Evolutionary conservation across 2,329 filamentous ascomycete genomes (phyloP), one percentile per base, ranked within the genome.

Genomic region (Fusarium sp.): DNA sequence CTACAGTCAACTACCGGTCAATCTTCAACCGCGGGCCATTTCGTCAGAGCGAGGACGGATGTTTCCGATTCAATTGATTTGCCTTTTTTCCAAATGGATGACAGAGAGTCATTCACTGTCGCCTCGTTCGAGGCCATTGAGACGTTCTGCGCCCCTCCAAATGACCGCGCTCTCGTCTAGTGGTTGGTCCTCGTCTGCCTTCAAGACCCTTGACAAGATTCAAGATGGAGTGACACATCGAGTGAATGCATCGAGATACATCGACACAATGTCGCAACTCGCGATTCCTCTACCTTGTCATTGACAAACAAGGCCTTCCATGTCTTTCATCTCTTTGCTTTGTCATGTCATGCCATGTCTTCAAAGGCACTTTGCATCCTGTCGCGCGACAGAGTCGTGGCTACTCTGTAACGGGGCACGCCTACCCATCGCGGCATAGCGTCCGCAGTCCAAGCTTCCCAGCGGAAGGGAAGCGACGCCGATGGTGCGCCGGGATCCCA

Each of bases 401-500:
- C 62, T 54, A n/a, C n/a, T n/a, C n/a, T n/a, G n/a, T n/a, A 56
- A 76, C 66, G 74, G 75, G 71, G 70, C 54, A 62, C 38, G 57
- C 52, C 65, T 78, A 66, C 76, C 75, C 54, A 56, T 71, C 62
- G 10, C n/a, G 74, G 76, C 47, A 70, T 75, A 78, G 77, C 62
- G 76, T 65, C 76, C 74, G 70, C 57, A 54, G 51, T 66, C 67
- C 64, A 69, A 65, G 57, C 71, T 66, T 75, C 64, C 76, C 75
- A 77, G 68, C 65, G 51, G 75, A 74, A 74, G 68, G 75, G 76
- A 76, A 78, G 62, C 70, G 76, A 78, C 62, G 63, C 57, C 68
- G 68, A 62, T 65, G 54, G 65, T 61, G 55, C 42, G 66, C 65
- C 72, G 60, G 74, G 72, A 74, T 55, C 26, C 64, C 64, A 74